A percentile compares a stretch with the other conserved stretches of the same genome.
These are phyloP conservation scores for Chlorokybus atmophyticus DNA, from an alignment of 139 green algal species.

Conservation along the genomic window DNA sequence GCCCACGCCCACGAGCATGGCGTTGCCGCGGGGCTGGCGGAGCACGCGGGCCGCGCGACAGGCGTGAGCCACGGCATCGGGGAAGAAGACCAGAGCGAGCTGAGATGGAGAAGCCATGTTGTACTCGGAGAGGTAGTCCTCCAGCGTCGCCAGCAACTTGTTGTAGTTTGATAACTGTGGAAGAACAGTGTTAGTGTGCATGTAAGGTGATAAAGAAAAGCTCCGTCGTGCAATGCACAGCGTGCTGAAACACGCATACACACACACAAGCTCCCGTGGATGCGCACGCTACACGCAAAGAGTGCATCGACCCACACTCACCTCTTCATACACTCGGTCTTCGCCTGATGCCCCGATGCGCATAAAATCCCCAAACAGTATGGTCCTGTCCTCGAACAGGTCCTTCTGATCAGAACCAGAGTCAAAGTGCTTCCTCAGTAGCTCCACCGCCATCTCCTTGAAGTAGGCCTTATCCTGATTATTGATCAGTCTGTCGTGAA, in stretches of 20 bases:
- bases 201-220: constrained; percentile 3
- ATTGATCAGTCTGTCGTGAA: constrained; percentile 64
- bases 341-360: constrained; percentile 16
- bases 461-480: constrained; percentile 59
- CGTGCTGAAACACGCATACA: too few species aligned
- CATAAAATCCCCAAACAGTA: constrained; percentile 39
- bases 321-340: constrained; percentile 23
- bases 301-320: too few species aligned
- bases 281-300: too few species aligned
- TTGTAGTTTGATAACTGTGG: constrained; percentile 9
- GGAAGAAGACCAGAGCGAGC: constrained; percentile 75
- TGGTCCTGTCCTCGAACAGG: constrained; percentile 16
- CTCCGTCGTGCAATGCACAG: too few species aligned
- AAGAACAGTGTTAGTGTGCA: constrained; percentile 4
- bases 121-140: constrained; percentile 64
- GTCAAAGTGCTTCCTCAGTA: constrained; percentile 21
- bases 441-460: constrained; percentile 22
- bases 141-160: constrained; percentile 37
- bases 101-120: constrained; percentile 42
- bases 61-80: constrained; percentile 64
- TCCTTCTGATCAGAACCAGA: constrained; percentile 6
- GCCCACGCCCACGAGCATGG: constrained; percentile 72
- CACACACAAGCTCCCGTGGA: too few species aligned
- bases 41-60: constrained; percentile 54
- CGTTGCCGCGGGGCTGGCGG: constrained; percentile 63